phyloP scores from a whole-genome alignment of 331 rosid species.

The Quercus lobata region DNA sequence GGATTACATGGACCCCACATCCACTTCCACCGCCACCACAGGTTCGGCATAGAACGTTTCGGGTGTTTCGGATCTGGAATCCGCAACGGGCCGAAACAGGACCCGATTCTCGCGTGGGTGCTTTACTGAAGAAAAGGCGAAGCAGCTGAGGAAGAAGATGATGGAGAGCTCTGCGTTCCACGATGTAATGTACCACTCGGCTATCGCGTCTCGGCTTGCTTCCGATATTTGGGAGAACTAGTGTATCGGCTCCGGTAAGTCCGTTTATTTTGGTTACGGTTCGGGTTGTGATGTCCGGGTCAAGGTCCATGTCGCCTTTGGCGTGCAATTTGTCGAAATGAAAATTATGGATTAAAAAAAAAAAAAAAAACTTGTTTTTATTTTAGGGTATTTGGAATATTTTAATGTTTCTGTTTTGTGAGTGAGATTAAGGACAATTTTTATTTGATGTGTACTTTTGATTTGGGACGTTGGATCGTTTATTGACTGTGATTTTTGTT shows the following conservation, averaged over 20 bases:
- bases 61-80: neutral
- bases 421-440: neutral
- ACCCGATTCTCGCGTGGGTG: slow-evolving; percentile 41
- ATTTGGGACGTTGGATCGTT: neutral
- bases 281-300: neutral
- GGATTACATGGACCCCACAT: slow-evolving; percentile 34
- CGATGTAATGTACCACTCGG: slow-evolving; percentile 75
- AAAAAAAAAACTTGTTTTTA: neutral
- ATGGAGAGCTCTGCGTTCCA: slow-evolving; percentile 57
- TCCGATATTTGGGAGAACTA: slow-evolving; percentile 42
- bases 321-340: slow-evolving; percentile 22
- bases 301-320: neutral
- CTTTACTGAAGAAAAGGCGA: slow-evolving; percentile 78
- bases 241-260: slow-evolving; percentile 2
- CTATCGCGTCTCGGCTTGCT: slow-evolving; percentile 73
- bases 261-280: neutral
- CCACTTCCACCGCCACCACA: neutral
- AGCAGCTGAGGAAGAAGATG: slow-evolving; percentile 55
- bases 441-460: neutral
- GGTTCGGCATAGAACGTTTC: neutral
- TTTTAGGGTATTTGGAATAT: neutral
- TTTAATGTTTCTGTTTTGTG: neutral
- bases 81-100: slow-evolving; percentile 11
- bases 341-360: neutral
- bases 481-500: neutral